Conservation (phyloP, 2,329 filamentous ascomycete genomes). For the Pseudomassariella vexata region DNA sequence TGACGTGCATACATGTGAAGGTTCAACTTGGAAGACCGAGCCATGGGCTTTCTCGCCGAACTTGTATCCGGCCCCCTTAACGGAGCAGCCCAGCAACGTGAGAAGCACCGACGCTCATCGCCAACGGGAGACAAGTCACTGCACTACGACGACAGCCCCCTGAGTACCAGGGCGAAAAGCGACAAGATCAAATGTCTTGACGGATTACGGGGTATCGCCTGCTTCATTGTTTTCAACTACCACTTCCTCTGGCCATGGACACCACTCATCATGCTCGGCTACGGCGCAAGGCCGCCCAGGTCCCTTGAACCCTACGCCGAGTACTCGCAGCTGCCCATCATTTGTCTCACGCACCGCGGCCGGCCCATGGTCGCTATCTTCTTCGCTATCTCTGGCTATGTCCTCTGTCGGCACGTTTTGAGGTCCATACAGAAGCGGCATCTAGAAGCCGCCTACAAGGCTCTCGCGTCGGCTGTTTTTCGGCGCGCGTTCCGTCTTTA, state of each 20-base stretch:
- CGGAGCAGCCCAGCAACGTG: too few species aligned
- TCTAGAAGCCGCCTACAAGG: conserved; percentile 27
- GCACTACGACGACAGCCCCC: too few species aligned
- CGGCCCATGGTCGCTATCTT: conserved; percentile 37
- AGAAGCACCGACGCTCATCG: too few species aligned
- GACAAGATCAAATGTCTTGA: conserved; percentile 34
- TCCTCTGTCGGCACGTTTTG: conserved; percentile 31
- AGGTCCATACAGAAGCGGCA: conserved; percentile 29
- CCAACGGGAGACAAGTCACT: too few species aligned
- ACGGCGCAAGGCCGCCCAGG: conserved; percentile 29
- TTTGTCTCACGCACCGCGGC: conserved; percentile 33
- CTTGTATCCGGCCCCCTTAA: too few species aligned
- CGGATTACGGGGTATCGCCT: conserved; percentile 35
- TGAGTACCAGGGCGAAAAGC: too few species aligned
- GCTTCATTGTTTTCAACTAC: conserved; percentile 36
- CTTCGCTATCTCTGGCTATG: conserved; percentile 38
- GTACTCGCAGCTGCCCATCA: conserved; percentile 29
- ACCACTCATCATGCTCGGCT: conserved; percentile 31
- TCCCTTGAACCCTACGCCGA: conserved; percentile 27
- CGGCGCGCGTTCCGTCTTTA: conserved; percentile 33
- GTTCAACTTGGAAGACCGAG: too few species aligned
- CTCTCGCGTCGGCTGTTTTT: conserved; percentile 30
- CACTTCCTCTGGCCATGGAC: conserved; percentile 37
- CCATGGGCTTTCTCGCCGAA: too few species aligned
- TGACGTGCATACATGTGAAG: too few species aligned